phyloP scores from a whole-genome alignment of 2,329 filamentous ascomycete species.

The Chaetomium strumarium region DNA sequence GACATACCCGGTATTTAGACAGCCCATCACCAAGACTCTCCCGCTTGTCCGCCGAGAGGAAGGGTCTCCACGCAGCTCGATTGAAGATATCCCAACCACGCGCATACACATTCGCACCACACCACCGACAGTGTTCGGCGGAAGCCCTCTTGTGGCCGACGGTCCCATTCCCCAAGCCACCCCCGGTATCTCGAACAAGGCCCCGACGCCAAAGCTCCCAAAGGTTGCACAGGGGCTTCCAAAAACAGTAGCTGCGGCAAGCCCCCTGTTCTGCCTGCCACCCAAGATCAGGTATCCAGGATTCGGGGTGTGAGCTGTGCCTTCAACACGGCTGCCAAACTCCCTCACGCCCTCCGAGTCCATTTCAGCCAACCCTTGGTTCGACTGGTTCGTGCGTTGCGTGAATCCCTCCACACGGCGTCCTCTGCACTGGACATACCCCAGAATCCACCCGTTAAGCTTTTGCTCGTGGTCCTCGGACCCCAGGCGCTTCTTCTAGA shows the following conservation, averaged over 20 bases:
- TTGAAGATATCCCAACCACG: slow-evolving; percentile 1
- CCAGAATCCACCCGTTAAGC: slow-evolving; percentile 8
- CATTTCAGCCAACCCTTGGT: slow-evolving; percentile 23
- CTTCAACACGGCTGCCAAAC: slow-evolving; percentile 22
- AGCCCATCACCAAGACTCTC: slow-evolving; percentile 3
- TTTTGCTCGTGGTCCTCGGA: neutral
- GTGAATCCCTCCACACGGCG: slow-evolving; percentile 22
- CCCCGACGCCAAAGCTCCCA: slow-evolving; percentile 16
- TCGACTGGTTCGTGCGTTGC: slow-evolving; percentile 26
- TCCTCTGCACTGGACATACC: slow-evolving; percentile 14
- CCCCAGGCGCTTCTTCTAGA: slow-evolving; percentile 6
- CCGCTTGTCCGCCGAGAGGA: slow-evolving; percentile 2
- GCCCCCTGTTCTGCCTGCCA: slow-evolving; percentile 18
- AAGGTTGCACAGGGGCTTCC: slow-evolving; percentile 26
- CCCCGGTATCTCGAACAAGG: slow-evolving; percentile 13
- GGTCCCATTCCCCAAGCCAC: slow-evolving; percentile 19
- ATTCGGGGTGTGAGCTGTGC: slow-evolving; percentile 24
- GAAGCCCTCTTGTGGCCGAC: slow-evolving; percentile 12
- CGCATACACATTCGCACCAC: too few species aligned
- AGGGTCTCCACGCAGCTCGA: slow-evolving; percentile 3
- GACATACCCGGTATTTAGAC: neutral
- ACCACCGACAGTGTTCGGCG: slow-evolving; percentile 2
- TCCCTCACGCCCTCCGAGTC: slow-evolving; percentile 20
- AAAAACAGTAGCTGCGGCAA: slow-evolving; percentile 27
- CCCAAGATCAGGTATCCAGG: slow-evolving; percentile 22